Evolutionary conservation across 345 rosid genomes (phyloP), one percentile per base, ranked within the genome.

Genomic region (Lepidium sativum): DNA sequence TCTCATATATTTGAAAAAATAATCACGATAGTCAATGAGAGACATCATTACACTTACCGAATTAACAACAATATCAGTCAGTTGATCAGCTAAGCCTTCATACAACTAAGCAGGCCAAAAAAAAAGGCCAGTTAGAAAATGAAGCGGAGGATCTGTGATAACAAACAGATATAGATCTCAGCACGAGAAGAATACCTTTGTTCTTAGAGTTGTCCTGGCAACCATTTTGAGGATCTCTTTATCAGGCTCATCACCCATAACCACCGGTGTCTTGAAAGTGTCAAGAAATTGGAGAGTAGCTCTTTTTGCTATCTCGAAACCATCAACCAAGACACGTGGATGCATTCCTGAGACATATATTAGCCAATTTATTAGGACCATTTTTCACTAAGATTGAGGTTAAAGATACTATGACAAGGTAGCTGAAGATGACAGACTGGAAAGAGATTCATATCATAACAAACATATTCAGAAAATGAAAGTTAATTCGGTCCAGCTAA

Each of bases 271-370:
- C 84, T 85, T 94, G 67, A 94, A 94, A 64, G 83, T 86, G 37
- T 90, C 99, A 41, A 94, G 97, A 73, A 88, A 88, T 25, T 86
- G 87, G 21, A 94, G 92, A 37, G 99, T 85, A 17, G 96, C 99
- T 79, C 83, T 85, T 75, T 94, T 94, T 0, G 99, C 99, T 70
- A 90, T 83, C 77, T 94, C 97, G 48, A 94, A 86, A 31, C 97
- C 99, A 86, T 94, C 99, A 73, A 90, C 97, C 78, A 94, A 74
- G 71, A 94, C 99, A 50, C 97, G 95, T 9, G 99, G 99, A 78
- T 94, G 99, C 97, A 94, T 90, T 38, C 97, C 97, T 94, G 68
- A 60, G 29, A 69, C 32, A 74, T 23, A 15, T 7, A 29, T 12
- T 31, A 51, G 29, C 42, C 39, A 23, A 23, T 23, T 23, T 12